A percentile compares a stretch with the other conserved stretches of the same genome.
Evolutionary conservation across 2,329 filamentous ascomycete genomes (phyloP).

Genomic region (Aureobasidium musti): DNA sequence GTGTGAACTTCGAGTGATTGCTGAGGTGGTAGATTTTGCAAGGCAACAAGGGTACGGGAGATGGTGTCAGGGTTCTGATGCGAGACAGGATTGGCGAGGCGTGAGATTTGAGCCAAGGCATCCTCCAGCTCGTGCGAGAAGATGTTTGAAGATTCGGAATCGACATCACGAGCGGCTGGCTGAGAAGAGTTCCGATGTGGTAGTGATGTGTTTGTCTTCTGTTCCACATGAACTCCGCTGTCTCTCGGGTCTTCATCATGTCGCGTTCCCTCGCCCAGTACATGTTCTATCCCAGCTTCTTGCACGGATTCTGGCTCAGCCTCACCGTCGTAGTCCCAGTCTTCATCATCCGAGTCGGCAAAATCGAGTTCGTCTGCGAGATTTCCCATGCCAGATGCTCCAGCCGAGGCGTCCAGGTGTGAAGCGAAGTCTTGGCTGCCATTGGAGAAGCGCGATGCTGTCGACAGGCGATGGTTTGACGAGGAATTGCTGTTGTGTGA

Average conservation of each 20-base stretch:
- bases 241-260: constrained; percentile 45
- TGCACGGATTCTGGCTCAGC: neutral
- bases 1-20: constrained; percentile 39
- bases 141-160: constrained; percentile 1
- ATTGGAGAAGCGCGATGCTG: constrained; percentile 39
- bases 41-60: constrained; percentile 37
- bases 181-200: constrained; percentile 40
- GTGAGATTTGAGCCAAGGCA: constrained; percentile 40
- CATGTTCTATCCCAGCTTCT: constrained; percentile 22
- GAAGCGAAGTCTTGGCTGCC: constrained; percentile 44
- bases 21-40: constrained; percentile 43
- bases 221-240: constrained; percentile 50
- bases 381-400: constrained; percentile 67
- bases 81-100: constrained; percentile 38
- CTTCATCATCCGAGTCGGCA: constrained; percentile 55
- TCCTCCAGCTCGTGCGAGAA: constrained; percentile 48
- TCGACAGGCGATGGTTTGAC: constrained; percentile 42
- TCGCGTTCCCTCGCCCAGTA: constrained; percentile 35
- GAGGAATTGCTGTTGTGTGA: constrained; percentile 49
- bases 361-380: constrained; percentile 79
- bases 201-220: constrained; percentile 42
- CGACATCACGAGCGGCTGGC: constrained; percentile 25
- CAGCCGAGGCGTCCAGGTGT: constrained; percentile 40
- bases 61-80: constrained; percentile 40
- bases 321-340: constrained; percentile 31